Conservation (phyloP, 1,284 basidiomycete species). For the Testicularia cyperi region DNA sequence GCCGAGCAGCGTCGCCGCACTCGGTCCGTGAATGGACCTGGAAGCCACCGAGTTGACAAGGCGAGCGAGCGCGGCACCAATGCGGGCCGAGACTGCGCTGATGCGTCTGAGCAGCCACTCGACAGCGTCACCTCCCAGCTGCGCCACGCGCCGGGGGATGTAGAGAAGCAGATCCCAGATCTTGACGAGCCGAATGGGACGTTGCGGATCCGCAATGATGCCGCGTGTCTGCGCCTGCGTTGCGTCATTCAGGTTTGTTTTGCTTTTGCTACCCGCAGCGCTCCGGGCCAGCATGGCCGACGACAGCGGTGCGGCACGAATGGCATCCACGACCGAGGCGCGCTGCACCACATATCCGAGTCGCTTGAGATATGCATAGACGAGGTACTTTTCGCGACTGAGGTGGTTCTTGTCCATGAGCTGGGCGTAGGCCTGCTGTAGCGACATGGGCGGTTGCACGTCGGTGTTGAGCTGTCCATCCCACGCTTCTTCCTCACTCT, state of each 20-base stretch:
- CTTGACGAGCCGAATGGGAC: slow-evolving; percentile 36
- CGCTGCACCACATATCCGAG: slow-evolving; percentile 86
- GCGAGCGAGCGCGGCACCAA: background rate
- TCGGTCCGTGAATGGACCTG: background rate
- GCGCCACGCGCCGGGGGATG: slow-evolving; percentile 22
- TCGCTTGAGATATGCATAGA: slow-evolving; percentile 86
- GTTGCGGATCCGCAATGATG: slow-evolving; percentile 35
- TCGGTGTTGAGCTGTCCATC: slow-evolving; percentile 17
- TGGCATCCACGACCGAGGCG: slow-evolving; percentile 58
- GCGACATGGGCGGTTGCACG: slow-evolving; percentile 70
- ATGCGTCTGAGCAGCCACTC: background rate
- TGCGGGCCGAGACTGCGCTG: background rate
- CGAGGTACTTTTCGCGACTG: slow-evolving; percentile 82
- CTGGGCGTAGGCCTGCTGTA: slow-evolving; percentile 82
- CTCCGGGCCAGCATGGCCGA: slow-evolving; percentile 4
- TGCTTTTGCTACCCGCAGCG: no score
- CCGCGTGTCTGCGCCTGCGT: slow-evolving; percentile 4
- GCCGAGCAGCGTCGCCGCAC: background rate
- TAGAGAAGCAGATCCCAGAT: slow-evolving; percentile 42
- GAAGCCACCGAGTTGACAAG: background rate
- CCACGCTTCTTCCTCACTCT: slow-evolving; percentile 47
- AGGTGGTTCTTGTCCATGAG: slow-evolving; percentile 75
- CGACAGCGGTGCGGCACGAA: slow-evolving; percentile 19
- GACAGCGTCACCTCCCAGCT: slow-evolving; percentile 13
- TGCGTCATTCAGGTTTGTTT: slow-evolving; percentile 1